Evolutionary conservation across 805 yeast species (phyloP), one percentile per base, ranked within the genome.

Genomic region (Monosporozyma aerobia): DNA sequence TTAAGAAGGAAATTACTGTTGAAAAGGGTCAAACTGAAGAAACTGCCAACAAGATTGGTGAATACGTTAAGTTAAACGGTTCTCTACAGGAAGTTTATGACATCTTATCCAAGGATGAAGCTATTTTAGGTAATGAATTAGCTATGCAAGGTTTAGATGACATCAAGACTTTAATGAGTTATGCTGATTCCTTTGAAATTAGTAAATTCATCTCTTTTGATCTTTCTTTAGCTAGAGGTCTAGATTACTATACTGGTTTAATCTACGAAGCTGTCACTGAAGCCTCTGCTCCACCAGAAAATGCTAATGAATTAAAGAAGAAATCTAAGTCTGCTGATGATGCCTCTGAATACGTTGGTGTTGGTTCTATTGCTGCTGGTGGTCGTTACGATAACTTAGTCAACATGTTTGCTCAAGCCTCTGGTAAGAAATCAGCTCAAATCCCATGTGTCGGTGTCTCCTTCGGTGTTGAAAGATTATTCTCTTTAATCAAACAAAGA

Each of bases 401-500:
- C 40, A 97, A 97, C 60, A 94, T 94, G 99, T 94, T 94, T 69
- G 79, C 89, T 51, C 78, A 79, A 55, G 83, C 95, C 44, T 83
- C 83, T 59, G 90, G 94, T 60, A 88, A 87, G 71, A 85, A 85
- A 69, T 75, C 78, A 48, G 73, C 74, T 10, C 85, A 90, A 23
- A 90, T 94, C 64, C 99, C 99, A 29, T 94, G 99, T 75, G 95
- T 94, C 52, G 99, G 99, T 69, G 76, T 92, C 51, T 94, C 99
- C 2, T 94, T 94, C 63, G 99, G 99, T 64, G 92, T 94, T 52
- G 99, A 94, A 73, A 82, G 99, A 69, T 72, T 94, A 57, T 94
- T 94, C 69, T 89, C 98, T 8, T 73, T 94, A 55, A 82, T 94
- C 62, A 90, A 87, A 69, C 84, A 87, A 50, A 80, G 95, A 67